phyloP scores from a whole-genome alignment of 805 yeast species.

The Starmerella riodocensis region DNA sequence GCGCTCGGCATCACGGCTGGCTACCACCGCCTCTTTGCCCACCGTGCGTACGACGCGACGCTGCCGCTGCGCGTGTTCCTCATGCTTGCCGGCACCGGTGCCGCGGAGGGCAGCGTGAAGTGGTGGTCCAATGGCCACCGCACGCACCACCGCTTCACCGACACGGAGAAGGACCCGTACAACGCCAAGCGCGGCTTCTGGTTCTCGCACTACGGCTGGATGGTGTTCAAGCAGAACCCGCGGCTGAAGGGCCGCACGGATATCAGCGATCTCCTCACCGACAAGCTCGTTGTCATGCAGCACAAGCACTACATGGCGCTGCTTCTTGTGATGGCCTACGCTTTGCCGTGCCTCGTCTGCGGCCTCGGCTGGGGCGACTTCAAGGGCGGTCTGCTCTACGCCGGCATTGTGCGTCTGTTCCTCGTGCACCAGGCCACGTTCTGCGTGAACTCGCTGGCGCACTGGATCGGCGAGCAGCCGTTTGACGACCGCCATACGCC shows the following conservation, averaged over 20 bases:
- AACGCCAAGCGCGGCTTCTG: constrained; percentile 65
- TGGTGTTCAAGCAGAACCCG: constrained; percentile 53
- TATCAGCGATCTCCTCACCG: constrained; percentile 50
- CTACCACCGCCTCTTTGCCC: constrained; percentile 68
- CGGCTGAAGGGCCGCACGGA: constrained; percentile 53
- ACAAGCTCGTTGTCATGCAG: constrained; percentile 49
- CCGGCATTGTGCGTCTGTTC: constrained; percentile 60
- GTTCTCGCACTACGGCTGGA: constrained; percentile 85
- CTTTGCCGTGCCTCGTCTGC: constrained; percentile 53
- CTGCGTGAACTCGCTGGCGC: constrained; percentile 72
- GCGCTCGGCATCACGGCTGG: constrained; percentile 71
- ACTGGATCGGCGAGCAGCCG: constrained; percentile 59
- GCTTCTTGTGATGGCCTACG: constrained; percentile 38
- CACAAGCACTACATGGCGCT: constrained; percentile 53
- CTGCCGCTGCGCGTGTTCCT: constrained; percentile 36
- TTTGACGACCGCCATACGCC: constrained; percentile 64
- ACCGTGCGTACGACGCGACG: constrained; percentile 40
- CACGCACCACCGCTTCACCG: constrained; percentile 81
- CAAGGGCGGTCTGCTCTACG: constrained; percentile 63
- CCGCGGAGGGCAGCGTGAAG: constrained; percentile 62
- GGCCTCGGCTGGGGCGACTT: constrained; percentile 63
- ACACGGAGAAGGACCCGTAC: constrained; percentile 81
- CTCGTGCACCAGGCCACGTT: constrained; percentile 69
- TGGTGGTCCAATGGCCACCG: constrained; percentile 78
- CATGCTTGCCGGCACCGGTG: constrained; percentile 53